Evolutionary conservation across 2,329 filamentous ascomycete genomes (phyloP).

Genomic region (Microdochium paspali): DNA sequence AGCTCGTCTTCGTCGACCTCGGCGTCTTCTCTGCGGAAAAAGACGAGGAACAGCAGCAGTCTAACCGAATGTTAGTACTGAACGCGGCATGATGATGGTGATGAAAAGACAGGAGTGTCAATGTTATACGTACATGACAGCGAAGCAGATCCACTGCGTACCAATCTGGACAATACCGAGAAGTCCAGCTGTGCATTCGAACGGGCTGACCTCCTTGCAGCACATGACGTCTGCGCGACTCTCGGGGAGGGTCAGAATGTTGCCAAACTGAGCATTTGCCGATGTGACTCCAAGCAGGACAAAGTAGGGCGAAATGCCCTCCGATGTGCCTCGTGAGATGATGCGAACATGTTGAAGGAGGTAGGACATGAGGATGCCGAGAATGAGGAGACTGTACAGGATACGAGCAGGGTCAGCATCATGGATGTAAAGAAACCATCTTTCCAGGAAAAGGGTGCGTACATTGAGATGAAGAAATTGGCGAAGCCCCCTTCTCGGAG

Average conservation of each 20-base stretch:
- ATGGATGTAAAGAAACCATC: background rate
- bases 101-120: no score
- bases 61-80: slow-evolving; percentile 47
- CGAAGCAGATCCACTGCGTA: slow-evolving; percentile 86
- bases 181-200: slow-evolving; percentile 77
- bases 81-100: no score
- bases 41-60: slow-evolving; percentile 86
- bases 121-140: slow-evolving; percentile 63
- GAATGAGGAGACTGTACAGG: slow-evolving; percentile 54
- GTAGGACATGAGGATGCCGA: slow-evolving; percentile 88
- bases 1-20: slow-evolving; percentile 39
- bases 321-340: slow-evolving; percentile 73
- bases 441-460: slow-evolving; percentile 11
- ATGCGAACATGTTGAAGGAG: slow-evolving; percentile 92
- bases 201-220: slow-evolving; percentile 70
- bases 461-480: slow-evolving; percentile 49
- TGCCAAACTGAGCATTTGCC: slow-evolving; percentile 79
- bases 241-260: slow-evolving; percentile 80
- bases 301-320: slow-evolving; percentile 93
- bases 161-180: slow-evolving; percentile 87
- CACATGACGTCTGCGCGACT: slow-evolving; percentile 78
- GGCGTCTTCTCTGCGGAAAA: slow-evolving; percentile 64
- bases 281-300: slow-evolving; percentile 89
- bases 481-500: slow-evolving; percentile 43
- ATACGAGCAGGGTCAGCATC: slow-evolving; percentile 10